phyloP scores from a whole-genome alignment of 2,329 filamentous ascomycete species.

The Biscogniauxia mediterranea region DNA sequence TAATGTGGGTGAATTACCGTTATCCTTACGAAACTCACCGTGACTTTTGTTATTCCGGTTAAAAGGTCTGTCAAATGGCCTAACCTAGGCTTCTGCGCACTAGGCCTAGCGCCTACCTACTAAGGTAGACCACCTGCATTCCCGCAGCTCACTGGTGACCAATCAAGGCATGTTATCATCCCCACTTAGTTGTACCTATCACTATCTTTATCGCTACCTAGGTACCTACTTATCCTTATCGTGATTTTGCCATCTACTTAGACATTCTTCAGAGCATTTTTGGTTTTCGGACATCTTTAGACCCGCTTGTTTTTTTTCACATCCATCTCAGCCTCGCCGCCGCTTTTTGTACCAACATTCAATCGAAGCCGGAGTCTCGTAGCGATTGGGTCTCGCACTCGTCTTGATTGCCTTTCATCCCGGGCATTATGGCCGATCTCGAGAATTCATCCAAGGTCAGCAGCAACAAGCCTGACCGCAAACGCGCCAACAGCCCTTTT shows the following conservation, averaged over 20 bases:
- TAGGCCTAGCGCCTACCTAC: too few relatives aligned
- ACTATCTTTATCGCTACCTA: too few relatives aligned
- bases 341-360: not conserved
- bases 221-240: not conserved
- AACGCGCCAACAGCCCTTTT: conserved; percentile 27
- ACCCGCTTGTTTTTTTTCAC: not conserved
- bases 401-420: not conserved
- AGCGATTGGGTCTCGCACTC: not conserved
- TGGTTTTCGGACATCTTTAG: not conserved
- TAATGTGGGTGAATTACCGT: too few relatives aligned
- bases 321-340: not conserved
- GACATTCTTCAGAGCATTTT: not conserved
- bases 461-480: conserved; percentile 24
- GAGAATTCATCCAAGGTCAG: conserved; percentile 17
- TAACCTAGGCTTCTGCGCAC: too few relatives aligned
- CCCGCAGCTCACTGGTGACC: too few relatives aligned
- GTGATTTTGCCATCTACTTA: not conserved
- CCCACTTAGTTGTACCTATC: too few relatives aligned
- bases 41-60: too few relatives aligned
- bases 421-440: conserved; percentile 15
- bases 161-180: too few relatives aligned
- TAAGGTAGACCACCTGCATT: too few relatives aligned
- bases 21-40: too few relatives aligned
- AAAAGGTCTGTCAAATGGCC: too few relatives aligned
- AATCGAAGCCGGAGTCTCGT: not conserved